Base-by-base conservation (phyloP, 1,139 yeast genomes). In the Protomyces inouyei region DNA sequence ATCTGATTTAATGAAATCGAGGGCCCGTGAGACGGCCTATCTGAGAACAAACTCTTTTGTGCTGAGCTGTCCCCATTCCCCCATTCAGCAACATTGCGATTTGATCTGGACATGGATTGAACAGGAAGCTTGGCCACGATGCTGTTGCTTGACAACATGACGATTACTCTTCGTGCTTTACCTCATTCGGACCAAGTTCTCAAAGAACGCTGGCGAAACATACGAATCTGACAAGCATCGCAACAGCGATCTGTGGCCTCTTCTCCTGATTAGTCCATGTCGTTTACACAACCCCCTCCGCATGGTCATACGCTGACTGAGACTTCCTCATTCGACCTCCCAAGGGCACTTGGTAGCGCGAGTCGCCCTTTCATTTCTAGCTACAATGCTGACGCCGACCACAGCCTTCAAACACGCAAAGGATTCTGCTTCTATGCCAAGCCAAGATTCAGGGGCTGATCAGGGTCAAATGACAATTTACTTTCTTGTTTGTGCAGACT, bases 21-120 rank as follows among this genome's bases (percentile, higher is more conserved):
- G 48, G 21, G 48, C 48, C 48, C 48, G 48, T 43, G 48, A 43
- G 48, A 43, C 48, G 48, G 48, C 48, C 25, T n/a, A 37, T 43
- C 48, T 43, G 48, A 43, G 48, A 43, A 6, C 48, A 43, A 16
- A 21, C 48, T 18, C 48, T 43, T 43, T 37, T 43, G 48, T 43
- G 48, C 48, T 43, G 48, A 43, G 48, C 48, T 43, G 48, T 37
- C 16, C 43, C 16, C 16, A 37, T 37, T 18, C 14, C 6, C 9
- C 9, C 43, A 5, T n/a, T 6, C 9, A 37, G 16, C 16, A 9
- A 12, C 5, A 9, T 37, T 37, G 14, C 5, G 43, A 6, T 5
- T 28, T 28, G 43, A 37, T 6, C 9, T 37, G 18, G 43, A 37
- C 43, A 37, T 37, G 43, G 6, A 14, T 14, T 37, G 14, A 37